A percentile compares a stretch with the other conserved stretches of the same genome.
Conservation (phyloP, 768 basidiomycete genomes). For the Pholiota molesta region DNA sequence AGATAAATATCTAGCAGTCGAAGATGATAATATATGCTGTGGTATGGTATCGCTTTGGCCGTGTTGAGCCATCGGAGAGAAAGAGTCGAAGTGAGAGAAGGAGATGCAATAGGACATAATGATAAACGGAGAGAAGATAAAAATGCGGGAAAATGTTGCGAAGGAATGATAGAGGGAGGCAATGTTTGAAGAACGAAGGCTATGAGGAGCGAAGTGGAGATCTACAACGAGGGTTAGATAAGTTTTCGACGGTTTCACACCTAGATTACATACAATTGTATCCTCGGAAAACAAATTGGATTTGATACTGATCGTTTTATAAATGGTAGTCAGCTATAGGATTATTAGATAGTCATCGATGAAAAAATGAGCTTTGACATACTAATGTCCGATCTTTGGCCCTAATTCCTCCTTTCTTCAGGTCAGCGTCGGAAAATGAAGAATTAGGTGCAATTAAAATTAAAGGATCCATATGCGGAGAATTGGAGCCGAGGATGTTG, state of each 20-base stretch:
- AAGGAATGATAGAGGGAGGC: conserved; percentile 44
- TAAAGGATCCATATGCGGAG: conserved; percentile 50
- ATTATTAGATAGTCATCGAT: conserved; percentile 1
- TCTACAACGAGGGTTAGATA: conserved; percentile 31
- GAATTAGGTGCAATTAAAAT: conserved; percentile 35
- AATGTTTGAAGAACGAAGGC: conserved; percentile 52
- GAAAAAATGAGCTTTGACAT: conserved; percentile 22
- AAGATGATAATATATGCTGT: conserved; percentile 57
- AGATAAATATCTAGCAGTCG: conserved; percentile 65
- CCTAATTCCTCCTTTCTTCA: conserved; percentile 54
- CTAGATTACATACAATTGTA: conserved; percentile 32
- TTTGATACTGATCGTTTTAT: conserved; percentile 36
- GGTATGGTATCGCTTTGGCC: conserved; percentile 27
- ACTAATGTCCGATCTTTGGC: conserved; percentile 64
- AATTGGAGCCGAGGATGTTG: conserved; percentile 35
- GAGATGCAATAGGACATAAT: conserved; percentile 37
- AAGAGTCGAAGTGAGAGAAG: conserved; percentile 36
- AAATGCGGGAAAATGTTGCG: conserved; percentile 36
- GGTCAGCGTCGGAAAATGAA: conserved; percentile 36
- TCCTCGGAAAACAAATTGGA: conserved; percentile 37
- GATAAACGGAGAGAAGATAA: conserved; percentile 32
- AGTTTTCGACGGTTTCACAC: not conserved
- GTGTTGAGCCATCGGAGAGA: conserved; percentile 34
- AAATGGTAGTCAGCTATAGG: conserved; percentile 38
- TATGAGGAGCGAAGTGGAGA: conserved; percentile 58